Evolutionary conservation across 345 rosid genomes (phyloP).

Genomic region (Eucalyptus curtisii): DNA sequence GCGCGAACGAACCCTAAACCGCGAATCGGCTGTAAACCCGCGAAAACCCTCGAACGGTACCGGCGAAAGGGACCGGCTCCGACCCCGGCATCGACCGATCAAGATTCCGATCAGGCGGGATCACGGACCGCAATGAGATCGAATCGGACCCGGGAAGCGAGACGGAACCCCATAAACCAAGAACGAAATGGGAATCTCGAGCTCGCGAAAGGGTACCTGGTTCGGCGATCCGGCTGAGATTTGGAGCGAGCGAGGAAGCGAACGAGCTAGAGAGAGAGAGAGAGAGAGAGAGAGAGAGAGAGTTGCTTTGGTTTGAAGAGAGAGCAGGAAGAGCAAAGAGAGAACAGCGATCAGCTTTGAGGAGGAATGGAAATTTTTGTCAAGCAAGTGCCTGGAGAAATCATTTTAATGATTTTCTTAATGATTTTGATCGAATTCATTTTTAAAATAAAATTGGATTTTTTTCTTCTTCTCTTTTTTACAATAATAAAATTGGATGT

Average conservation of each 20-base stretch:
- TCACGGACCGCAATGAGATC: background rate
- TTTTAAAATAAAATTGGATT: too few relatives aligned
- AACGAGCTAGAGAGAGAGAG: background rate
- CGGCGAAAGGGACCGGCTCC: background rate
- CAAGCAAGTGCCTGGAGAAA: background rate
- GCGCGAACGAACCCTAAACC: background rate
- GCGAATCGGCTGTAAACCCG: background rate
- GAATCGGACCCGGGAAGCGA: background rate
- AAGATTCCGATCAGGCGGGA: background rate
- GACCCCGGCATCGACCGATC: background rate
- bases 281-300: background rate
- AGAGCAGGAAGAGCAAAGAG: background rate
- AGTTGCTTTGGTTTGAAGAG: background rate
- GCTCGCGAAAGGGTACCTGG: background rate
- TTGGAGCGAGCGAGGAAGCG: background rate
- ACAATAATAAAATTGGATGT: background rate
- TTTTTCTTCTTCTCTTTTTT: background rate
- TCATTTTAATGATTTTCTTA: background rate
- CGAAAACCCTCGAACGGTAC: background rate
- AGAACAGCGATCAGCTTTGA: background rate
- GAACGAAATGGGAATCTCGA: background rate
- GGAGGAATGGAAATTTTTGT: background rate
- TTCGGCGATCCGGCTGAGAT: background rate
- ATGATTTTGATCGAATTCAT: too few relatives aligned
- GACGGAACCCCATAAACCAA: background rate